Base-by-base conservation (phyloP, 257 asterid species). In the Phtheirospermum japonicum region DNA sequence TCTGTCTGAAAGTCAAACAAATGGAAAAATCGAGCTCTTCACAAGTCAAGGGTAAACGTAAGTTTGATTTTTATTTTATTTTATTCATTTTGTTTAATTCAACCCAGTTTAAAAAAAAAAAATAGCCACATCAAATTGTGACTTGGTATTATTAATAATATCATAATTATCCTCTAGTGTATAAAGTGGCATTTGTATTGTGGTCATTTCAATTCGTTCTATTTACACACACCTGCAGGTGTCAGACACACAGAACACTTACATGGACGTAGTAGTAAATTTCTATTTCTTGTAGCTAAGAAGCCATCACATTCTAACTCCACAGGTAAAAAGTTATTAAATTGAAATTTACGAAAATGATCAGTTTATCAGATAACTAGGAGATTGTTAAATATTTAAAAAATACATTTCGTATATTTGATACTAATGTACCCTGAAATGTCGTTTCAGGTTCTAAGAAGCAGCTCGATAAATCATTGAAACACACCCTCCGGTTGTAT, bases 401-500 rank as follows among this genome's bases (percentile, higher is more conserved):
- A n/a, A 17, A 32, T 55, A 19, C 14, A 55, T 12, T n/a, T 42
- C 17, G 3, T 23, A 23, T 23, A 23, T 23, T 1, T 23, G 28
- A 23, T 23, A 23, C 28, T 23, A 56, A 26, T 70, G 55, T 59
- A 42, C 45, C 13, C 26, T 13, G 30, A 61, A 17, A 55, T 55
- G 4, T 53, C n/a, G 39, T 56, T 17, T 55, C 56, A 91, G 95
- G 88, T 78, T 77, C 76, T 34, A 86, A 83, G 80, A 86, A 81
- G 73, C 87, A 75, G 61, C 63, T 91, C n/a, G 58, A 53, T 28
- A 88, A 83, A 74, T 64, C 82, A 43, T 45, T 89, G 76, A 84
- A 79, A 76, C 78, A 75, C 63, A 63, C 85, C 71, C 81, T 84
- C 40, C 77, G 88, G 33, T 70, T 88, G 67, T 88, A 85, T 80